These are phyloP conservation scores for Vaccinium vitisidaea DNA, from an alignment of 148 eudicot species.

Conservation along the genomic window DNA sequence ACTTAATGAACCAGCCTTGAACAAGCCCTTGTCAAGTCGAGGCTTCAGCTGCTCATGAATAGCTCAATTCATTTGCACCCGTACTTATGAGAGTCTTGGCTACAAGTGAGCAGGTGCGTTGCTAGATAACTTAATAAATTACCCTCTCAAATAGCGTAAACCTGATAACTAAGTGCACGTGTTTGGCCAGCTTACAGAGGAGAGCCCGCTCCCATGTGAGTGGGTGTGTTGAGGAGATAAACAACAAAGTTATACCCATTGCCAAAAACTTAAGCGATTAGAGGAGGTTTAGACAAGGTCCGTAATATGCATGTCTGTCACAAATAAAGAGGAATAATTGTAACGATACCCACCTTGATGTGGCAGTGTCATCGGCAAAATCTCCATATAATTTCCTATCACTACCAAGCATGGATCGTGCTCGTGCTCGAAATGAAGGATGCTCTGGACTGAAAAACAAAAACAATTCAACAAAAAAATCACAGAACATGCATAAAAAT, in stretches of 20 bases:
- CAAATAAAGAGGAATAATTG: background rate
- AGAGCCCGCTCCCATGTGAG: background rate
- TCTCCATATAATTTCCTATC: slow-evolving; percentile 70
- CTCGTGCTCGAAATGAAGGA: slow-evolving; percentile 81
- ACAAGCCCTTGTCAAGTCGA: background rate
- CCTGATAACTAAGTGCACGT: background rate
- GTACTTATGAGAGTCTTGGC: background rate
- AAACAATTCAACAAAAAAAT: slow-evolving; percentile 18
- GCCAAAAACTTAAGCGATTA: background rate
- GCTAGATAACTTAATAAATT: background rate
- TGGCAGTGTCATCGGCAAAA: slow-evolving; percentile 51
- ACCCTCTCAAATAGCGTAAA: background rate
- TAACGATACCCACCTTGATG: slow-evolving; percentile 64
- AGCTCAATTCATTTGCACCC: background rate
- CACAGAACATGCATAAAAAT: background rate
- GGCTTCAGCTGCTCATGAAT: background rate
- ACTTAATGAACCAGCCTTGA: background rate
- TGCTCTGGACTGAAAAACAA: slow-evolving; percentile 84
- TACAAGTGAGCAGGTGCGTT: background rate
- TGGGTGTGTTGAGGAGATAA: background rate
- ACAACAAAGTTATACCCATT: background rate
- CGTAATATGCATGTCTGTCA: background rate
- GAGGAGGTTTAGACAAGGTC: background rate
- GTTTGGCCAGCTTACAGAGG: background rate
- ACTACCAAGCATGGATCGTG: slow-evolving; percentile 90